Conservation (phyloP, 108 stramenopile species). For the Cyclostephanos invisitatus region DNA sequence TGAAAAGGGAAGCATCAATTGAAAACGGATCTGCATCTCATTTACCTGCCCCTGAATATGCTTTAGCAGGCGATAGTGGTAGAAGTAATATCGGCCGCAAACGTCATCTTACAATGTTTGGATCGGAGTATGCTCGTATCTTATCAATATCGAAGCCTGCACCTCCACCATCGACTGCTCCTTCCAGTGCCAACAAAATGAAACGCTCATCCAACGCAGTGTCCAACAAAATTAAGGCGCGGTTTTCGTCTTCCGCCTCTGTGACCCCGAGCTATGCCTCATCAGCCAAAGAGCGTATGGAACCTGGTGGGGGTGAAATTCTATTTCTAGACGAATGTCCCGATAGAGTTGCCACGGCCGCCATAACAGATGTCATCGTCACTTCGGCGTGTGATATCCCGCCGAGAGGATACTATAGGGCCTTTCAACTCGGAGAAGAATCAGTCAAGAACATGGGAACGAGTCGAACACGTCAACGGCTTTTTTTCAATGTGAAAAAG, state of each 20-base stretch:
- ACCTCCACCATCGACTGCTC: conserved; percentile 9
- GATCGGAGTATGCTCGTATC: conserved; percentile 84
- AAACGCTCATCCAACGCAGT: conserved; percentile 20
- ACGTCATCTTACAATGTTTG: conserved; percentile 76
- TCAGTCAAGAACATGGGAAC: conserved; percentile 24
- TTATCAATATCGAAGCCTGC: conserved; percentile 58
- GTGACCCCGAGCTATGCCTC: conserved; percentile 9
- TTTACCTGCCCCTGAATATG: conserved; percentile 4
- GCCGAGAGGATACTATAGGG: conserved; percentile 78
- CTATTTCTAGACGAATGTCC: conserved; percentile 65
- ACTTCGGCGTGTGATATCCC: conserved; percentile 59
- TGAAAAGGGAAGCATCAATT: background rate
- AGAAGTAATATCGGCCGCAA: conserved; percentile 6
- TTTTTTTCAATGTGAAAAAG: conserved; percentile 78
- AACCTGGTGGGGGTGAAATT: conserved; percentile 18
- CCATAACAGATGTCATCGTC: conserved; percentile 77
- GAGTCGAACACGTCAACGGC: conserved; percentile 30
- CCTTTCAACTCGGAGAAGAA: conserved; percentile 45
- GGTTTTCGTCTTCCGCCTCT: conserved; percentile 20
- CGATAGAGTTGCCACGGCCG: conserved; percentile 57
- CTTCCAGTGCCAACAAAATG: background rate
- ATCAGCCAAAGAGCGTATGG: conserved; percentile 21
- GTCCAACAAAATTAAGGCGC: conserved; percentile 35
- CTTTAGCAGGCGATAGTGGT: conserved; percentile 5
- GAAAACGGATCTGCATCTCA: background rate